Conservation (phyloP, 2,329 filamentous ascomycete genomes). For the Cryphonectria nitschkei region DNA sequence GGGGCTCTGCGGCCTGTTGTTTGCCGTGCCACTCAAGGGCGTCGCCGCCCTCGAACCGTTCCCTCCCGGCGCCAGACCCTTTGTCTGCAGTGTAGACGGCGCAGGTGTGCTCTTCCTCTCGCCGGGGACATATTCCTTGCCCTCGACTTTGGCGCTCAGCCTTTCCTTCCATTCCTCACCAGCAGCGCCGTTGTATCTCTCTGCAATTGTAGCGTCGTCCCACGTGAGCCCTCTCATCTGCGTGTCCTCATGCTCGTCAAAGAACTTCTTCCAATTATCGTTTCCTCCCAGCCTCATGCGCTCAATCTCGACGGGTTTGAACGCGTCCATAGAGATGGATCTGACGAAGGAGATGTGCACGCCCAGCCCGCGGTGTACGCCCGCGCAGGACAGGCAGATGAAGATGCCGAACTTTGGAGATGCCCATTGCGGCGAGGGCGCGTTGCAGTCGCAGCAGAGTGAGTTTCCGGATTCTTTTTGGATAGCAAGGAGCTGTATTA, state of each 20-base stretch:
- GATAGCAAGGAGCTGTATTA: slow-evolving; percentile 76
- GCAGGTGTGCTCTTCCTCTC: slow-evolving; percentile 53
- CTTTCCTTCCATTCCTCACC: slow-evolving; percentile 97
- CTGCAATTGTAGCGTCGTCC: slow-evolving; percentile 86
- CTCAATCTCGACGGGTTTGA: slow-evolving; percentile 90
- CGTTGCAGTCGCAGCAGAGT: slow-evolving; percentile 91
- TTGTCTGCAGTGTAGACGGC: slow-evolving; percentile 24
- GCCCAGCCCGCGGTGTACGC: slow-evolving; percentile 89
- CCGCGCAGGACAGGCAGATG: slow-evolving; percentile 95
- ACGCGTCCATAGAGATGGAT: slow-evolving; percentile 97
- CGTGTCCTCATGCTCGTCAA: slow-evolving; percentile 71
- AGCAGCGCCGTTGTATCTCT: slow-evolving; percentile 85
- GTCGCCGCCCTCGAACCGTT: slow-evolving; percentile 26
- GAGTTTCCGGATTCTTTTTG: slow-evolving; percentile 91
- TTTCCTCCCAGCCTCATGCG: slow-evolving; percentile 95
- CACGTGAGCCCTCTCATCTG: slow-evolving; percentile 71
- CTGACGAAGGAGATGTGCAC: slow-evolving; percentile 99
- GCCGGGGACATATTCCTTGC: slow-evolving; percentile 78
- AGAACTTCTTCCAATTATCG: slow-evolving; percentile 83
- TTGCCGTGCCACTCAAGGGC: slow-evolving; percentile 44
- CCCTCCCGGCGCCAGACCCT: slow-evolving; percentile 15
- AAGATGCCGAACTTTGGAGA: slow-evolving; percentile 97
- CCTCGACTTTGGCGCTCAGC: slow-evolving; percentile 84
- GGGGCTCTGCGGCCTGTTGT: slow-evolving; percentile 45
- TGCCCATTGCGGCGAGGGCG: slow-evolving; percentile 97